Evolutionary conservation across 2,329 filamentous ascomycete species (phyloP).

Genomic region (Penicillium freii): DNA sequence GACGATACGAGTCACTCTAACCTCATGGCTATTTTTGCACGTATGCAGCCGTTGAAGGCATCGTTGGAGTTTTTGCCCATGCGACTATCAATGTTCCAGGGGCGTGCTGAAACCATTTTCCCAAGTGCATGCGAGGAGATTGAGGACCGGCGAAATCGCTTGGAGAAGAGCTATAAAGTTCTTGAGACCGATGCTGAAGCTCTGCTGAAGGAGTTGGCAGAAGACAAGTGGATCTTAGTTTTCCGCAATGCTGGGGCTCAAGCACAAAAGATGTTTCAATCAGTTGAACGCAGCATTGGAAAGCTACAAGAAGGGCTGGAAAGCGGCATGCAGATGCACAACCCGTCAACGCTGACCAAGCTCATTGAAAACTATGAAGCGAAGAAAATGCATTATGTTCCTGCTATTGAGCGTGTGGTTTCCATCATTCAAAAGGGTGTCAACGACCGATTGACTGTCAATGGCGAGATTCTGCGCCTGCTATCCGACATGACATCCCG

Average conservation of each 20-base stretch:
- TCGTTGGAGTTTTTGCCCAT: slow-evolving; percentile 95
- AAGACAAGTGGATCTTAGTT: slow-evolving; percentile 93
- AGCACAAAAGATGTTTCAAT: slow-evolving; percentile 95
- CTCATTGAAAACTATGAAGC: slow-evolving; percentile 91
- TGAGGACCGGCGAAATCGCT: slow-evolving; percentile 66
- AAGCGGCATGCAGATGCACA: slow-evolving; percentile 68
- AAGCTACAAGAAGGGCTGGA: slow-evolving; percentile 82
- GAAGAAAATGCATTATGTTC: slow-evolving; percentile 91
- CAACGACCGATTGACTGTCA: slow-evolving; percentile 90
- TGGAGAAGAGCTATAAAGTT: slow-evolving; percentile 85
- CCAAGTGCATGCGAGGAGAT: slow-evolving; percentile 90
- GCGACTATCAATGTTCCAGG: slow-evolving; percentile 82
- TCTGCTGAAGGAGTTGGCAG: slow-evolving; percentile 82
- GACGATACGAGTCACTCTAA: slow-evolving; percentile 87
- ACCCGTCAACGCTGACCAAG: slow-evolving; percentile 68
- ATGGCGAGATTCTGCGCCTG: slow-evolving; percentile 86
- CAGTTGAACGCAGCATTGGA: slow-evolving; percentile 78
- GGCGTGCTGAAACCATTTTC: slow-evolving; percentile 73
- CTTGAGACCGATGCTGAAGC: slow-evolving; percentile 88
- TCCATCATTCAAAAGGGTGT: slow-evolving; percentile 95
- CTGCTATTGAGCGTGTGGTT: slow-evolving; percentile 86
- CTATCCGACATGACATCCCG: slow-evolving; percentile 82
- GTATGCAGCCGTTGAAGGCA: slow-evolving; percentile 90
- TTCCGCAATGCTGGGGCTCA: slow-evolving; percentile 90
- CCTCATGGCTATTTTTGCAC: slow-evolving; percentile 83